Conservation (phyloP, 2,329 filamentous ascomycete genomes). For the Aspergillus quadrilineatus region DNA sequence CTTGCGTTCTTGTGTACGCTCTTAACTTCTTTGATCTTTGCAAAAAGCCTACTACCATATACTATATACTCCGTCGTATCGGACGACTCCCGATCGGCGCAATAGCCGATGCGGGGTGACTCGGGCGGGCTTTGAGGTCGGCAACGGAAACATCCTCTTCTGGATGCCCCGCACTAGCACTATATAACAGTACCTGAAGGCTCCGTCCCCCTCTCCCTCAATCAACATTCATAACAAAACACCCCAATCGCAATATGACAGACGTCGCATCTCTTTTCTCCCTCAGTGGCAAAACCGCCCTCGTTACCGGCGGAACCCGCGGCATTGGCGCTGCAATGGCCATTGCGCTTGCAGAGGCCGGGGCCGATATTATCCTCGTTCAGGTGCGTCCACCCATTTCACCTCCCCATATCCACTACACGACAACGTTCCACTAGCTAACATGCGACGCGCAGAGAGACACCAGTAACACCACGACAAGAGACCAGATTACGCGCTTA, state of each 20-base stretch:
- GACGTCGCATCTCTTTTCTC: constrained; percentile 39
- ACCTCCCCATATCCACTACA: no score
- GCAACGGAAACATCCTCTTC: constrained; percentile 11
- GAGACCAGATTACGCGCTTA: constrained; percentile 42
- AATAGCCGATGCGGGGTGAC: constrained; percentile 7
- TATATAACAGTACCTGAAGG: not conserved
- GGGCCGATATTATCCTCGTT: constrained; percentile 47
- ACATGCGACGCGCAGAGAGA: constrained; percentile 48
- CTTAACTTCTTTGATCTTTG: not conserved
- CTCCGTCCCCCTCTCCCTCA: not conserved
- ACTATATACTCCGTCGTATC: not conserved
- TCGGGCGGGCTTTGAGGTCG: constrained; percentile 6
- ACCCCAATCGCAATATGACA: constrained; percentile 24
- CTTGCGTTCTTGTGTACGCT: no score
- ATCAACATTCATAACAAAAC: not conserved
- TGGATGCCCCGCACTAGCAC: not conserved
- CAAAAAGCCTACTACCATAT: not conserved
- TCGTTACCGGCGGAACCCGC: constrained; percentile 49
- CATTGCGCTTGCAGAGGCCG: constrained; percentile 47
- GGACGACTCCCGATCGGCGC: constrained; percentile 6
- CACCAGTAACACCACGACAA: constrained; percentile 47
- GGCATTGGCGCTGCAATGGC: constrained; percentile 51
- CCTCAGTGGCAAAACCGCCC: constrained; percentile 43
- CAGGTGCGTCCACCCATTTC: constrained; percentile 30
- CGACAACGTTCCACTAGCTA: no score